Base-by-base conservation (phyloP, 2,329 filamentous ascomycete species). In the Colletotrichum sp. region DNA sequence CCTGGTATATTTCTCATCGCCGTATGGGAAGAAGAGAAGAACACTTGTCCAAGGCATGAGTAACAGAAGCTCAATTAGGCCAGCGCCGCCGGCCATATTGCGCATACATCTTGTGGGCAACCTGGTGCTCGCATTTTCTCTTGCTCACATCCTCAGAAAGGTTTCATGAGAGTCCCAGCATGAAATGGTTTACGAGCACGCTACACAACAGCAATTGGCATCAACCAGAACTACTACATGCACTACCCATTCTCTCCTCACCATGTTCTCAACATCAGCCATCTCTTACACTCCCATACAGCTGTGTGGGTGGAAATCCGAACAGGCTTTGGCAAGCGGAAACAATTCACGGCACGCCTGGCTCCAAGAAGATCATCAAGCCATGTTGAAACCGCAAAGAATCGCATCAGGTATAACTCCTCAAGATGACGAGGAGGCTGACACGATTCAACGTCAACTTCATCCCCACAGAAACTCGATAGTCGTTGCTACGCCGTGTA, bases 281-380 rank as follows among this genome's bases (percentile, higher is more conserved):
- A 1, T 4, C 39, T 12, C 19, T 22, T 22, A 48, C 19, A 4
- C 1, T 0, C 8, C 39, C 16, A n/a, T 48, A 12, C 0, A 0
- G 39, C 19, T n/a, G 6, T 12, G 19, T 1, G 19, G 39, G 39
- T 48, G 1, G 1, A 1, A 44, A 11, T 2, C 9, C 36, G 36
- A 1, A 44, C 36, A 44, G 16, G 16, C 16, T n/a, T n/a, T n/a
- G n/a, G n/a, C n/a, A n/a, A n/a, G n/a, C n/a, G n/a, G n/a, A n/a
- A n/a, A n/a, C n/a, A n/a, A n/a, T n/a, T n/a, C n/a, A n/a, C n/a
- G n/a, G n/a, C n/a, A n/a, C n/a, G n/a, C n/a, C n/a, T n/a, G n/a
- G n/a, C n/a, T n/a, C n/a, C n/a, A n/a, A n/a, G n/a, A n/a, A n/a
- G n/a, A n/a, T n/a, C n/a, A n/a, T n/a, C 39, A 11, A 48, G 39